A percentile compares a stretch with the other conserved stretches of the same genome.
Conservation (phyloP, 2,329 filamentous ascomycete genomes). For the Simplicillium aogashimaense region DNA sequence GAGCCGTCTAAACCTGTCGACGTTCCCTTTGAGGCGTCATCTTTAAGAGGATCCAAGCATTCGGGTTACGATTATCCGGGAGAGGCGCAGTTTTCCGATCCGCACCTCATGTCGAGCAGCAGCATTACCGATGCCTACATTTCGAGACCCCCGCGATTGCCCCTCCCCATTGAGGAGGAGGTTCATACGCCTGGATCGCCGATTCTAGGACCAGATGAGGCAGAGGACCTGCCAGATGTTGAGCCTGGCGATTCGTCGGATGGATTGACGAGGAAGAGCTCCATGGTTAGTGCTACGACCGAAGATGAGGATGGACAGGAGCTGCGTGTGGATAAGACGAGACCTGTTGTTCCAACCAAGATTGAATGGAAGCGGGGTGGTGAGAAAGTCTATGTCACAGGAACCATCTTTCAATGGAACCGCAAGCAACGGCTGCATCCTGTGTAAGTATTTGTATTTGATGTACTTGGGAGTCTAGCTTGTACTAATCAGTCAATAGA, state of each 20-base stretch:
- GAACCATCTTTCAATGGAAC: conserved; percentile 96
- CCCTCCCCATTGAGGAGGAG: conserved; percentile 89
- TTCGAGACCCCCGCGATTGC: conserved; percentile 73
- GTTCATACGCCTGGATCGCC: conserved; percentile 83
- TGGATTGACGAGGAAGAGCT: conserved; percentile 42
- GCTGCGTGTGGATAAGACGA: conserved; percentile 62
- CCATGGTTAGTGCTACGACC: conserved; percentile 50
- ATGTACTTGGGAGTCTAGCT: conserved; percentile 9
- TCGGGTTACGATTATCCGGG: conserved; percentile 17
- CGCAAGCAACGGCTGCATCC: conserved; percentile 80
- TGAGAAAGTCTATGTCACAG: conserved; percentile 91
- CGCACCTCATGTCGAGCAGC: conserved; percentile 37
- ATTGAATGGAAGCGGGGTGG: conserved; percentile 79
- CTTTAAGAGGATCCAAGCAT: conserved; percentile 25
- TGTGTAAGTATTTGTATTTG: conserved; percentile 52
- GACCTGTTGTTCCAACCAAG: conserved; percentile 70
- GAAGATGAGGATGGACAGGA: conserved; percentile 76
- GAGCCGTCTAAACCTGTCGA: conserved; percentile 47
- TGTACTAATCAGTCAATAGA: conserved; percentile 20
- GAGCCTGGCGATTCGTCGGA: conserved; percentile 37
- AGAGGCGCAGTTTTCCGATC: conserved; percentile 23
- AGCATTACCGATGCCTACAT: conserved; percentile 56
- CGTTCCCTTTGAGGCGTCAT: conserved; percentile 35
- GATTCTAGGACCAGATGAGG: conserved; percentile 65
- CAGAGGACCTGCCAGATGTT: conserved; percentile 42